Base-by-base conservation (phyloP, 2,329 filamentous ascomycete genomes). In the Penicillium frequentans region DNA sequence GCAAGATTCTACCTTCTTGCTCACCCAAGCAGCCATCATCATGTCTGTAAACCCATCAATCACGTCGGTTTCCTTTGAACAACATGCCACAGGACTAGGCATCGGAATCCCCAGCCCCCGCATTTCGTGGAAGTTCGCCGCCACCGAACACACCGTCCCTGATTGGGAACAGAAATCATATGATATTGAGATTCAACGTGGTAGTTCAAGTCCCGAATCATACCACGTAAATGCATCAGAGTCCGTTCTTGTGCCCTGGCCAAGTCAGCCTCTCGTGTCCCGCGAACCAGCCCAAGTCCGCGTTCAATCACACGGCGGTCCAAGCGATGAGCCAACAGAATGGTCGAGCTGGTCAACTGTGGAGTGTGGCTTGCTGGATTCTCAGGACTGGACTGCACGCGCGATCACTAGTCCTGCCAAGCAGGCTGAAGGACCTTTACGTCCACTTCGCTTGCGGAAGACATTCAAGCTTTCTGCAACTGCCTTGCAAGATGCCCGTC, bases 381-480 rank as follows among this genome's bases (percentile, higher is more conserved):
- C 51, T 6, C 53, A 66, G 1, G 70, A 76, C 49, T 78, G 74
- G 75, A 68, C 49, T 11, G 68, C 57, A 5, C 54, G 29, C 23
- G 55, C 61, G 9, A 66, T 64, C 27, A 52, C 55, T 37, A 53
- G 63, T 42, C 27, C 58, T 0, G 47, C 54, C 14, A 59, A 58
- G 2, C 61, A 65, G 39, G 48, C 62, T 9, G 63, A 70, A 31
- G 57, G 59, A 7, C 62, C 70, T 3, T 54, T 70, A 23, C 67
- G 64, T 21, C 75, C 75, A 0, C 43, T 73, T 1, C 60, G 69
- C 7, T 77, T 79, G 54, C 63, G 73, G n/a, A 75, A 74, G 45
- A 47, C 43, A 1, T 75, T 76, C 39, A 39, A 55, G 8, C 7
- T 69, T 11, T 16, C 58, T 21, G 31, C 47, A 27, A 50, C 39